A percentile compares a stretch with the other conserved stretches of the same genome.
phyloP scores from a whole-genome alignment of 179 eudicot genomes.

The Corrigiola litoralis region DNA sequence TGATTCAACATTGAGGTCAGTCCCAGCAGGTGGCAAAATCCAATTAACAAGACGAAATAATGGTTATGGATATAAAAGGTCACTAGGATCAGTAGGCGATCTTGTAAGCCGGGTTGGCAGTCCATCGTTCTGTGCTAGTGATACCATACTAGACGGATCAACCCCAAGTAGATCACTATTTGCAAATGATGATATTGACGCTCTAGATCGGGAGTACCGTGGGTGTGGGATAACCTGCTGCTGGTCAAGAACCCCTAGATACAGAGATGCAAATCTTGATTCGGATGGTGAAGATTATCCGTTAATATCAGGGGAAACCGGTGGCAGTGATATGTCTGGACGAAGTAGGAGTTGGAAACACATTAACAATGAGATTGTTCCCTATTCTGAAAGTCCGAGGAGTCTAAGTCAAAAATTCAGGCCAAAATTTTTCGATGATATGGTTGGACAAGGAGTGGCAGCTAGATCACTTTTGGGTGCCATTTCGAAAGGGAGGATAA shows the following conservation, averaged over 20 bases:
- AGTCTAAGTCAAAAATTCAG: constrained; percentile 69
- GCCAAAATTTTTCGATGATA: constrained; percentile 69
- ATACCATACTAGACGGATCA: constrained; percentile 36
- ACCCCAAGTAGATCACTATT: constrained; percentile 41
- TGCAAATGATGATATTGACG: constrained; percentile 47
- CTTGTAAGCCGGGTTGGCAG: constrained; percentile 56
- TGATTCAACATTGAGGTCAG: constrained; percentile 37
- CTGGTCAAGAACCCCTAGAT: constrained; percentile 72
- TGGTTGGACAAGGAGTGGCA: constrained; percentile 70
- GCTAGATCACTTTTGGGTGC: constrained; percentile 67
- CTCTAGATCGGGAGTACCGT: constrained; percentile 33
- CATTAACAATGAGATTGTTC: constrained; percentile 31
- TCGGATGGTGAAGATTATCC: constrained; percentile 64
- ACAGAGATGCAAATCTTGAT: constrained; percentile 38
- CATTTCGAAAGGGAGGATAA: constrained; percentile 53
- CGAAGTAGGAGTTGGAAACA: constrained; percentile 44
- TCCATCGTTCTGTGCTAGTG: constrained; percentile 50
- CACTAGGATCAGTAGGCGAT: constrained; percentile 57
- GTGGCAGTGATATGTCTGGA: constrained; percentile 35
- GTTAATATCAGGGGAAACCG: constrained; percentile 48
- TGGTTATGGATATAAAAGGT: constrained; percentile 28
- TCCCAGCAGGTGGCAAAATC: constrained; percentile 24
- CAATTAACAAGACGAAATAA: constrained; percentile 25
- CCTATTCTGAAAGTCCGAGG: constrained; percentile 54
- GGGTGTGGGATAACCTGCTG: constrained; percentile 85